Evolutionary conservation across 1,284 basidiomycete species (phyloP), one percentile per base, ranked within the genome.

Genomic region (Leccinum griseonigrum): DNA sequence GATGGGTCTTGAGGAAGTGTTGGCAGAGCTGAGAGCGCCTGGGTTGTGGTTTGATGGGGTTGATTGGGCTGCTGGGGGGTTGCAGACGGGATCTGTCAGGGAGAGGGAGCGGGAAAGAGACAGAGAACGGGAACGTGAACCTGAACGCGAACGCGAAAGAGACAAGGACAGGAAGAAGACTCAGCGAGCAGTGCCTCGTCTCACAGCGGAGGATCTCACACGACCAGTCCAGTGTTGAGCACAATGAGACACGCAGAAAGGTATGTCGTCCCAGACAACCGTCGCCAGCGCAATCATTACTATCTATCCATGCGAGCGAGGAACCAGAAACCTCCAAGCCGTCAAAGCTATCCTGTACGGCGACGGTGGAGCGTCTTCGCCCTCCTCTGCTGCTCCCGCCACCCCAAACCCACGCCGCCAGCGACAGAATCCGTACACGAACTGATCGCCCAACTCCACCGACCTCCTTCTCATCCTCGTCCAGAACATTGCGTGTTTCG

Each of bases 271-370:
- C 60, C 6, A 22, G 9, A 60, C 0, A 18, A 46, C 94, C 73
- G 90, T 96, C 77, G 18, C 22, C 46, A 48, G 18, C 46, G 22
- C 46, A 48, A 48, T 48, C 46, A n/a, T 18, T 58, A 51, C 46
- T 46, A 51, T 46, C 38, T 48, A 14, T 55, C 13, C 66, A 97
- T 92, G 90, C 92, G 4, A 85, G 81, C 74, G 94, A 97, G 67
- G 95, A 97, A 62, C 88, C n/a, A 94, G 92, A 81, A 89, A 90
- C 71, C 81, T 97, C 28, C 90, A 92, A 72, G 91, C 94, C 73
- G 90, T 96, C 77, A 97, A 97, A 77, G 82, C 82, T 18, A 85
- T 97, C 67, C 82, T 97, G 56, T 90, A 88, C 62, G 94, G 95
- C 60, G 94, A 97, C 70, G 89, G 91, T 63, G 92, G 92, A 91